Percentiles rank a stretch among this genome's conserved stretches.
These are phyloP conservation scores for Metschnikowia borealis DNA, from an alignment of 805 yeast genomes.

Conservation along the genomic window DNA sequence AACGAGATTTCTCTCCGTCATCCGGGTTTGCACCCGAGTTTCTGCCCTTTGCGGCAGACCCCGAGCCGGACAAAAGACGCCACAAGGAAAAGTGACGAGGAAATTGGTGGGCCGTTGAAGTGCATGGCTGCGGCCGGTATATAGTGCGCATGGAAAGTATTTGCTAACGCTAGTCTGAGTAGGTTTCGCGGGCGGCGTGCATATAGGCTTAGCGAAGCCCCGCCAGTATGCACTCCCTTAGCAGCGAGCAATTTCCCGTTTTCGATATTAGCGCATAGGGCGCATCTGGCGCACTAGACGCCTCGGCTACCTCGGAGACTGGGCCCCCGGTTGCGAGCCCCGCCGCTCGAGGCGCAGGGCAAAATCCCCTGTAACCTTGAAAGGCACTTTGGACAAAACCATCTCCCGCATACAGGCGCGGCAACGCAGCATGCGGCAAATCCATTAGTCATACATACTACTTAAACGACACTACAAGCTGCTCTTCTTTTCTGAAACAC, in stretches of 20 bases:
- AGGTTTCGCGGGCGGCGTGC: not conserved
- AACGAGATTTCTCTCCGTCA: conserved; percentile 11
- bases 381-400: not conserved
- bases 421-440: conserved; percentile 1
- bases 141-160: not conserved
- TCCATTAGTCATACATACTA: not conserved
- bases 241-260: too few relatives aligned
- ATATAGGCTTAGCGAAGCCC: not conserved
- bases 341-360: not conserved
- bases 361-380: not conserved
- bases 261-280: too few relatives aligned
- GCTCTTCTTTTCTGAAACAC: not conserved
- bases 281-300: too few relatives aligned
- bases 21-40: conserved; percentile 11
- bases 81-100: not conserved
- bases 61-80: not conserved
- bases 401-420: not conserved
- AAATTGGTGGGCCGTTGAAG: not conserved
- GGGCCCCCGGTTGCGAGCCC: not conserved
- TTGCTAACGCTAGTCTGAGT: not conserved
- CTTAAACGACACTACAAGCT: not conserved
- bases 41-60: conserved; percentile 11
- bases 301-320: too few relatives aligned
- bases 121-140: not conserved
- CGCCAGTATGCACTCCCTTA: too few relatives aligned